Evolutionary conservation across 768 basidiomycete genomes (phyloP).

Genomic region (Russula compacta): DNA sequence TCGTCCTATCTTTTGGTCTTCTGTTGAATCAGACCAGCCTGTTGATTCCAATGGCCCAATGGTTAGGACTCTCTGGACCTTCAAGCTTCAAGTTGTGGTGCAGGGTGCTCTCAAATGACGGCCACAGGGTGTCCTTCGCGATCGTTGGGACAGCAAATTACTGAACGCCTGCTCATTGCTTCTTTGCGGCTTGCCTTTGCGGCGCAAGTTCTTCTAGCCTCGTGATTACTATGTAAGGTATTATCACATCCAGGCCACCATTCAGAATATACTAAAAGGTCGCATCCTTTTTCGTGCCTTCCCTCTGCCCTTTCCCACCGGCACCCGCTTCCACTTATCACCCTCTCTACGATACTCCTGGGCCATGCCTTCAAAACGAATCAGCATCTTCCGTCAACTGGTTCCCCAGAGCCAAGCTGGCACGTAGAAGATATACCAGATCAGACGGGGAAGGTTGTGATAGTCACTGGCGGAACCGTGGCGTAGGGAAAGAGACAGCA

Average conservation of each 20-base stretch:
- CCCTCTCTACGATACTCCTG: neutral
- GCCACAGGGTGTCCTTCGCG: neutral
- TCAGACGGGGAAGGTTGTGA: slow-evolving; percentile 9
- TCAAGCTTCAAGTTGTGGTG: neutral
- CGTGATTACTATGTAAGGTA: neutral
- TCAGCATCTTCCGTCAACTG: neutral
- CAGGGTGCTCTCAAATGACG: neutral
- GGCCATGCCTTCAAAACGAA: neutral
- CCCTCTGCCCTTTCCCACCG: neutral
- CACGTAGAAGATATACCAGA: slow-evolving; percentile 8
- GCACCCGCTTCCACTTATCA: neutral
- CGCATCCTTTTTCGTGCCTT: neutral
- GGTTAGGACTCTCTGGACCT: neutral
- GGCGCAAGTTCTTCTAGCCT: neutral
- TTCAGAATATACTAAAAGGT: neutral
- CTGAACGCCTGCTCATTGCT: neutral
- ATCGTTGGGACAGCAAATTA: neutral
- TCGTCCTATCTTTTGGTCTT: neutral
- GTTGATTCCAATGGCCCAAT: neutral
- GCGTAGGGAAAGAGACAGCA: slow-evolving; percentile 16
- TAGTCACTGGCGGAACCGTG: slow-evolving; percentile 12
- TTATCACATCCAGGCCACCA: neutral
- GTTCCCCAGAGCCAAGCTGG: slow-evolving; percentile 13
- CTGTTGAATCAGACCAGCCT: too few species aligned
- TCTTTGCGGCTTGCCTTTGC: neutral